Conservation (phyloP, 176 grass and related monocot genomes). For the Poa pratensis region DNA sequence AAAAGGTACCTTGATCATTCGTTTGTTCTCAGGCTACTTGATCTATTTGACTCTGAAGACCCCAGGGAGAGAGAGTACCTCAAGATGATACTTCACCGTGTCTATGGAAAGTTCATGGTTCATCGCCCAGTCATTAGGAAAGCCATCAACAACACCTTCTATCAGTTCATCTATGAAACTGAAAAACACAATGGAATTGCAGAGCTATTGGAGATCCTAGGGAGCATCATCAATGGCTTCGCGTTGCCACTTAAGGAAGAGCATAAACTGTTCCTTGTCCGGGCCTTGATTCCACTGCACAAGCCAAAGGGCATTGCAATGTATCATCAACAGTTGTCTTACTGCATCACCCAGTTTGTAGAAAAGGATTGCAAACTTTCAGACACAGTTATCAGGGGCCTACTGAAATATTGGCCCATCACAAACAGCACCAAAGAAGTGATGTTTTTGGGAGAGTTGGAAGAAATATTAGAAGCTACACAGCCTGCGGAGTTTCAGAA, state of each 20-base stretch:
- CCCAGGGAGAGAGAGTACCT: constrained; percentile 85
- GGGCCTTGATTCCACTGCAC: constrained; percentile 81
- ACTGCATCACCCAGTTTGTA: constrained; percentile 82
- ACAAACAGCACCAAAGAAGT: constrained; percentile 89
- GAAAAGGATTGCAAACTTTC: constrained; percentile 86
- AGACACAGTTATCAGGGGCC: constrained; percentile 82
- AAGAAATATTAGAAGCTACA: constrained; percentile 88
- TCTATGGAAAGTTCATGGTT: constrained; percentile 97
- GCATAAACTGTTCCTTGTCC: constrained; percentile 78
- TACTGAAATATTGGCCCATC: constrained; percentile 89
- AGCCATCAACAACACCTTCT: constrained; percentile 88
- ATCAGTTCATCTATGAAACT: constrained; percentile 89
- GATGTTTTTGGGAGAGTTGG: constrained; percentile 83
- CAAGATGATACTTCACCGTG: constrained; percentile 86
- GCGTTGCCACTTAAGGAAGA: constrained; percentile 93
- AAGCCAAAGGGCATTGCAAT: constrained; percentile 69
- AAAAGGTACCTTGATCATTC: constrained; percentile 83
- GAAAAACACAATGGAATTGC: constrained; percentile 89
- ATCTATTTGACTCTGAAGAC: constrained; percentile 90
- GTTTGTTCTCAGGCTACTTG: constrained; percentile 75
- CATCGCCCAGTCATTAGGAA: constrained; percentile 82
- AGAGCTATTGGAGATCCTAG: constrained; percentile 82
- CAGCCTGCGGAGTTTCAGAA: constrained; percentile 86
- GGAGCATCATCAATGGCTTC: constrained; percentile 88
- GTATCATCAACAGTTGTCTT: constrained; percentile 84